Conservation (phyloP, 2,329 filamentous ascomycete genomes). For the Nemania sp. region DNA sequence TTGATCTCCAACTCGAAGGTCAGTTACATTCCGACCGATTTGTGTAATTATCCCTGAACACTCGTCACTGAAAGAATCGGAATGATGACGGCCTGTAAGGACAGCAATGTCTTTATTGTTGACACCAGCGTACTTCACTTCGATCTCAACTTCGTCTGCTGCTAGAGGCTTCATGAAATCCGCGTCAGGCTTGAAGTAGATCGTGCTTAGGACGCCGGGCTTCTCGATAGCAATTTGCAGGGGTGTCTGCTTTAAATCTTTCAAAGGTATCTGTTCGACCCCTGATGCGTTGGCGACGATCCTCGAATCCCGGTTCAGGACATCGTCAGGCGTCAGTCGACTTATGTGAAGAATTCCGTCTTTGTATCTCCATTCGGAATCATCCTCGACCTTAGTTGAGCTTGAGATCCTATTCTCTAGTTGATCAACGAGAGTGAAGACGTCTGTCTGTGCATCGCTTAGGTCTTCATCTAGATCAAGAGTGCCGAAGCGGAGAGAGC, state of each 20-base stretch:
- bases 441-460: neutral
- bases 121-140: conserved; percentile 2
- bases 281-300: neutral
- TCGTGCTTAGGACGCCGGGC: conserved; percentile 5
- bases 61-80: conserved; percentile 6
- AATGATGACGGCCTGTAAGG: neutral
- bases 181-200: conserved; percentile 3
- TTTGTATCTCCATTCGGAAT: conserved; percentile 9
- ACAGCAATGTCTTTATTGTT: conserved; percentile 16
- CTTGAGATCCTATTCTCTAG: neutral
- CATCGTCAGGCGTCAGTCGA: conserved; percentile 3
- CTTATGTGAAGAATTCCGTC: conserved; percentile 7
- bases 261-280: neutral
- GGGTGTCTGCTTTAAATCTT: neutral
- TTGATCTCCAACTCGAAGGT: neutral
- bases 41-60: neutral
- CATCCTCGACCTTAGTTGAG: neutral
- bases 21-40: neutral
- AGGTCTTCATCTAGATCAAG: conserved; percentile 5
- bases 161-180: neutral
- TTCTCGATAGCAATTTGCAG: conserved; percentile 1
- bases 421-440: neutral
- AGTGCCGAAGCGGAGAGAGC: neutral
- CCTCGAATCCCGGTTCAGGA: neutral
- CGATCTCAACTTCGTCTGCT: conserved; percentile 8